Evolutionary conservation across 345 rosid species (phyloP).

Genomic region (Laguncularia racemosa): DNA sequence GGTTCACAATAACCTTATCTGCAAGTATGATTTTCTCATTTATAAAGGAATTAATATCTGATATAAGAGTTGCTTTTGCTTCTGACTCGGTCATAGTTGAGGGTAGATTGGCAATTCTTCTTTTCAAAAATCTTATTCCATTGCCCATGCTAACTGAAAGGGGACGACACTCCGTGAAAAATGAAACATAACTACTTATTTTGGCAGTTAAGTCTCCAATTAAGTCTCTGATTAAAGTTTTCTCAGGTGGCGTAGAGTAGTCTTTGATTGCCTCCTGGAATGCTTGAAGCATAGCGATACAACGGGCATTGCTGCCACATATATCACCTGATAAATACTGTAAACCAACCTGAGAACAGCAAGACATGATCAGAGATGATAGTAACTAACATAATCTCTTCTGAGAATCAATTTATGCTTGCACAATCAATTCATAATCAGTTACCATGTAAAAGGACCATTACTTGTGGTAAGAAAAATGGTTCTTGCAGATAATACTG

Average conservation of each 20-base stretch:
- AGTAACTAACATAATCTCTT: too few species aligned
- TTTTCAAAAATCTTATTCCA: constrained; percentile 74
- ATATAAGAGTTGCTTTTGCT: constrained; percentile 59
- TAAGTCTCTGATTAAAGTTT: constrained; percentile 68
- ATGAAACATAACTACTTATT: constrained; percentile 80
- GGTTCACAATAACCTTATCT: constrained; percentile 66
- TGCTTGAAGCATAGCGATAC: constrained; percentile 97
- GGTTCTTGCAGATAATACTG: too few species aligned
- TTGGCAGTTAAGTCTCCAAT: constrained; percentile 82
- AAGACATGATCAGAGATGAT: neutral
- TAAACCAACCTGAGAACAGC: constrained; percentile 69
- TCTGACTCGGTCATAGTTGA: constrained; percentile 59
- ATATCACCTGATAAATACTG: constrained; percentile 82
- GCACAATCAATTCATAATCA: too few species aligned
- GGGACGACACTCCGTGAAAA: constrained; percentile 82
- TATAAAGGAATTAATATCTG: constrained; percentile 79
- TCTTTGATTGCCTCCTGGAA: constrained; percentile 76
- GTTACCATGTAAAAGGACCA: too few species aligned
- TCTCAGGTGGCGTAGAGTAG: constrained; percentile 75
- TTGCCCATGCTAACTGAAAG: constrained; percentile 96
- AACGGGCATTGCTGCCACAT: constrained; percentile 89
- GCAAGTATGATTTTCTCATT: constrained; percentile 75
- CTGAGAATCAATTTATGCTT: too few species aligned
- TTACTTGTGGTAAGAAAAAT: too few species aligned
- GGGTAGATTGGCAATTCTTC: constrained; percentile 66